Conservation (phyloP, 2,329 filamentous ascomycete genomes). For the Aplosporella prunicola region DNA sequence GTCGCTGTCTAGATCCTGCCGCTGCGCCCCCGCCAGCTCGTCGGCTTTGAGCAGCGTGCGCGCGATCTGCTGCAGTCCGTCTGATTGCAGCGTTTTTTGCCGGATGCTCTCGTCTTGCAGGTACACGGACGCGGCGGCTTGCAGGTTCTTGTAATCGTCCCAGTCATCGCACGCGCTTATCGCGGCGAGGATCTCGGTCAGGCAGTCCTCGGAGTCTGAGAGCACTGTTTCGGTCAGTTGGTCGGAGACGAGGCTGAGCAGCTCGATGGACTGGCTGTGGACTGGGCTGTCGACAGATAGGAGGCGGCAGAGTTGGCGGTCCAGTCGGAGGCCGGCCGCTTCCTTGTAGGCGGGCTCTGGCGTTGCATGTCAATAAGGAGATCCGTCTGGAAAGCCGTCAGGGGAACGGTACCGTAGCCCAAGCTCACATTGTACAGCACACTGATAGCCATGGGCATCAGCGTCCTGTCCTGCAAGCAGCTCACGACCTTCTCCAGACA, state of each 20-base stretch:
- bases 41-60: constrained; percentile 20
- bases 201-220: constrained; percentile 6
- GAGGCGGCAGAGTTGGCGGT: constrained; percentile 16
- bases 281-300: constrained; percentile 20
- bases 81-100: constrained; percentile 21
- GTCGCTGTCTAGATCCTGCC: background rate
- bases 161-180: constrained; percentile 6
- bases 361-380: constrained; percentile 13
- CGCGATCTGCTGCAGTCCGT: constrained; percentile 21
- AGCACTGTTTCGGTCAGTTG: constrained; percentile 19
- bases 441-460: constrained; percentile 25
- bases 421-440: constrained; percentile 38
- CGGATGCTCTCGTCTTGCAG: constrained; percentile 27
- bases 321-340: constrained; percentile 25
- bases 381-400: background rate
- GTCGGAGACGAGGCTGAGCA: constrained; percentile 26
- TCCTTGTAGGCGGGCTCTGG: constrained; percentile 26
- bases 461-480: constrained; percentile 18
- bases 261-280: constrained; percentile 25
- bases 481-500: constrained; percentile 20
- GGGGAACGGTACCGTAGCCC: constrained; percentile 25
- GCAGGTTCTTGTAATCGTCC: constrained; percentile 10
- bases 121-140: constrained; percentile 17
- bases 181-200: constrained; percentile 1
- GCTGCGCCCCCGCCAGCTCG: background rate